Evolutionary conservation across 768 basidiomycete genomes (phyloP).

Genomic region (Pholiota microspora): DNA sequence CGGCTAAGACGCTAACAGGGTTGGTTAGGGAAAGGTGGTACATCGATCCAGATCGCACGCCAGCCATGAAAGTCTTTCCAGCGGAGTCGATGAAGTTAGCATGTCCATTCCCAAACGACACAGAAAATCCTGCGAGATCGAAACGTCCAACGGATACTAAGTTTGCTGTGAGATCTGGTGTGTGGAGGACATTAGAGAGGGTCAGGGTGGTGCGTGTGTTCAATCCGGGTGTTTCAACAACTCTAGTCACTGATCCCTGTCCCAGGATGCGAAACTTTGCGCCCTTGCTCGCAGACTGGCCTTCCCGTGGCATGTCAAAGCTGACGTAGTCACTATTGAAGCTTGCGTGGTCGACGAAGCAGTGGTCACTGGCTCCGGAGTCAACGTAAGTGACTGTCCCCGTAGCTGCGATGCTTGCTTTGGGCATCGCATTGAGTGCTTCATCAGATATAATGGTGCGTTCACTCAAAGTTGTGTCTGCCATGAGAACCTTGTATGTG

Average conservation of each 20-base stretch:
- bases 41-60: neutral
- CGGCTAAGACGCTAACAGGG: neutral
- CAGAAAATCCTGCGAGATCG: slow-evolving; percentile 6
- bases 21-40: neutral
- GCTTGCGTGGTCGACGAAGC: slow-evolving; percentile 12
- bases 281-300: too few species aligned
- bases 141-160: slow-evolving; percentile 21
- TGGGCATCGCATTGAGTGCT: neutral
- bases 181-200: slow-evolving; percentile 23
- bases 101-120: slow-evolving; percentile 11
- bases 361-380: slow-evolving; percentile 23
- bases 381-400: slow-evolving; percentile 6
- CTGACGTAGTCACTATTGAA: slow-evolving; percentile 16
- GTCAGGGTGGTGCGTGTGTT: slow-evolving; percentile 8
- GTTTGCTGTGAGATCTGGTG: too few species aligned
- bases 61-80: neutral
- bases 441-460: neutral
- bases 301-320: neutral
- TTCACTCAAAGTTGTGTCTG: neutral
- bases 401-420: neutral
- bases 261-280: slow-evolving; percentile 21
- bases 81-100: neutral
- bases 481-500: neutral
- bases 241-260: slow-evolving; percentile 15
- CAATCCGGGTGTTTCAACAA: slow-evolving; percentile 5